Evolutionary conservation across 768 basidiomycete genomes (phyloP).

Genomic region (Stropharia rugosoannulata): DNA sequence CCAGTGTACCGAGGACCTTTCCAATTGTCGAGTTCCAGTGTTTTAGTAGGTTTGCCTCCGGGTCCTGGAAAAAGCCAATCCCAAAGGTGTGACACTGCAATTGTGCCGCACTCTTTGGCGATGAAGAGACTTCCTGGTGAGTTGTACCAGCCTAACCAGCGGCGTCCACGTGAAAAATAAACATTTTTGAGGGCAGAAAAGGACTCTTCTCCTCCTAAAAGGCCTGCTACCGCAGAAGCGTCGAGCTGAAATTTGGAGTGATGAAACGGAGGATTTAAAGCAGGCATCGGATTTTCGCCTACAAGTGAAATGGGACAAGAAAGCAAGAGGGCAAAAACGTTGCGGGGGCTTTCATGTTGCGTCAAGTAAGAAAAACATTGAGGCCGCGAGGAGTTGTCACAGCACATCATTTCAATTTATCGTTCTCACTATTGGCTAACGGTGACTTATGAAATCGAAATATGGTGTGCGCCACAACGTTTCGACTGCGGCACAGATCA

Average conservation of each 20-base stretch:
- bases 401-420: no score
- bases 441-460: no score
- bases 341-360: no score
- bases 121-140: constrained; percentile 10
- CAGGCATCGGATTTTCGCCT: not conserved
- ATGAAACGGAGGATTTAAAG: not conserved
- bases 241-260: constrained; percentile 7
- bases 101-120: constrained; percentile 9
- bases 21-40: constrained; percentile 10
- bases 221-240: constrained; percentile 10
- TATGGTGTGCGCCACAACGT: no score
- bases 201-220: constrained; percentile 11
- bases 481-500: no score
- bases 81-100: constrained; percentile 7
- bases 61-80: constrained; percentile 10
- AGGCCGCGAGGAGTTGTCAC: no score
- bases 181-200: constrained; percentile 12
- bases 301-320: no score
- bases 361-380: no score
- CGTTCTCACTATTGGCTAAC: no score
- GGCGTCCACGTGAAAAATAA: constrained; percentile 8
- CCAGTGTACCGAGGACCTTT: constrained; percentile 8
- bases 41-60: constrained; percentile 6
- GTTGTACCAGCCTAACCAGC: constrained; percentile 15
- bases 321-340: no score